Evolutionary conservation across 371 early-diverging fungal genomes (phyloP).

Genomic region (Mycotypha africana): DNA sequence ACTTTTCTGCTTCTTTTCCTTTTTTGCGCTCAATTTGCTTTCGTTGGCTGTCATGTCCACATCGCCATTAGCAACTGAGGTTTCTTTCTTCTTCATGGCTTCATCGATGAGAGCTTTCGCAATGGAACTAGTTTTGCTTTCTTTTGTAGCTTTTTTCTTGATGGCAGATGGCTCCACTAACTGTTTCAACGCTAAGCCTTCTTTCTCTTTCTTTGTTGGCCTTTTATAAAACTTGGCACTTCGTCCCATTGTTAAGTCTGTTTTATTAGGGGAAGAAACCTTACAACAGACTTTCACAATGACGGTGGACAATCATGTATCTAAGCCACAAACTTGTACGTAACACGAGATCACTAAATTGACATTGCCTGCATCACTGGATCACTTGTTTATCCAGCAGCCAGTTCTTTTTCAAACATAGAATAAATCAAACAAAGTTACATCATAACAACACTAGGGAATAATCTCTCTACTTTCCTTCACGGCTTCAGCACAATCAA

Average conservation of each 20-base stretch:
- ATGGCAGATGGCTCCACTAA: slow-evolving; percentile 17
- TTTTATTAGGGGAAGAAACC: too few relatives aligned
- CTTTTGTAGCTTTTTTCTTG: slow-evolving; percentile 13
- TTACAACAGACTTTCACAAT: too few relatives aligned
- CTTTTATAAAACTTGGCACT: slow-evolving; percentile 60
- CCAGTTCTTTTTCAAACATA: too few relatives aligned
- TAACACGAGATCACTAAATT: too few relatives aligned
- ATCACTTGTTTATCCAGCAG: too few relatives aligned
- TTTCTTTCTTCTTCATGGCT: neutral
- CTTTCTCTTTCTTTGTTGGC: slow-evolving; percentile 56
- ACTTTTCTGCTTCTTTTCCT: slow-evolving; percentile 12
- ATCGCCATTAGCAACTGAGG: slow-evolving; percentile 1
- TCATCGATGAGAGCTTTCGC: slow-evolving; percentile 8
- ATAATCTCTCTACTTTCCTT: too few relatives aligned
- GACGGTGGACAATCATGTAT: too few relatives aligned
- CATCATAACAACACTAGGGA: too few relatives aligned
- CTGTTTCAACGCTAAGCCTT: slow-evolving; percentile 33
- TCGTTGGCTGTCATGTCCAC: slow-evolving; percentile 14
- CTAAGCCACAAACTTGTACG: too few relatives aligned
- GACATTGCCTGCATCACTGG: too few relatives aligned
- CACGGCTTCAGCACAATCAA: too few relatives aligned
- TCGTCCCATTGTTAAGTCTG: slow-evolving; percentile 55
- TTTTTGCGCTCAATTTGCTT: neutral
- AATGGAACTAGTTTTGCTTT: slow-evolving; percentile 10
- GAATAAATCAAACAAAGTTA: too few relatives aligned